A percentile compares a stretch with the other conserved stretches of the same genome.
phyloP scores from a whole-genome alignment of 139 green algal species.

The Pseudopediastrum boryanum region DNA sequence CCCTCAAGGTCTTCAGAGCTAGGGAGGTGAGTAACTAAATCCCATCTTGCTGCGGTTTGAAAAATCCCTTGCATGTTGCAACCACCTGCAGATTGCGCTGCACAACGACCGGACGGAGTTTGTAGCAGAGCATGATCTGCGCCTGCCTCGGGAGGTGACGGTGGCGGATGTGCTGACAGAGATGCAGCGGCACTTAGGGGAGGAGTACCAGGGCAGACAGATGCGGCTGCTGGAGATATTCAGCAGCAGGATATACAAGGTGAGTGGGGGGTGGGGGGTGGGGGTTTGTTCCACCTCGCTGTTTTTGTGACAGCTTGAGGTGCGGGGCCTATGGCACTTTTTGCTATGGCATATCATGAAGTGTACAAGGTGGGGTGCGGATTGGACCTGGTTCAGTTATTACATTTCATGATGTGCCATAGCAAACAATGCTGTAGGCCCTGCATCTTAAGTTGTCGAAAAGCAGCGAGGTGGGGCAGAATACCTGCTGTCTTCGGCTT shows the following conservation, averaged over 20 bases:
- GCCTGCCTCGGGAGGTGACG: conserved; percentile 62
- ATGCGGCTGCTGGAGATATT: conserved; percentile 90
- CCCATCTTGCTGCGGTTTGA: too few relatives aligned
- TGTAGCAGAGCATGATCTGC: conserved; percentile 72
- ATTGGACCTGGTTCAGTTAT: not conserved
- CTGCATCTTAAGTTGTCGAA: not conserved
- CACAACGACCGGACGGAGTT: conserved; percentile 82
- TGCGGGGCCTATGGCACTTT: not conserved
- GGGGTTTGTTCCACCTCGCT: not conserved
- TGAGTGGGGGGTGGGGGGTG: not conserved
- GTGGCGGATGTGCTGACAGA: conserved; percentile 78
- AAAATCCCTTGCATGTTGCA: too few relatives aligned
- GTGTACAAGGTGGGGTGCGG: not conserved
- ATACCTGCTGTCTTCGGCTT: too few relatives aligned
- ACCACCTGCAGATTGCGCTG: conserved; percentile 50
- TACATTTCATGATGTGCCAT: not conserved
- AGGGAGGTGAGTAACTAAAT: too few relatives aligned
- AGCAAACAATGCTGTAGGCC: not conserved
- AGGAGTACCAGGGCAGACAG: conserved; percentile 35
- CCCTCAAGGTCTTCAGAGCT: too few relatives aligned
- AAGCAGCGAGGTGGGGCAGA: too few relatives aligned
- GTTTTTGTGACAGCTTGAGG: not conserved
- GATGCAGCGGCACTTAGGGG: conserved; percentile 57
- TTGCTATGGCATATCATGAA: not conserved
- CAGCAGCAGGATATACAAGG: conserved; percentile 83